These are phyloP conservation scores for Dicorynia guianensis DNA, from an alignment of 306 rosid genomes.

Conservation along the genomic window DNA sequence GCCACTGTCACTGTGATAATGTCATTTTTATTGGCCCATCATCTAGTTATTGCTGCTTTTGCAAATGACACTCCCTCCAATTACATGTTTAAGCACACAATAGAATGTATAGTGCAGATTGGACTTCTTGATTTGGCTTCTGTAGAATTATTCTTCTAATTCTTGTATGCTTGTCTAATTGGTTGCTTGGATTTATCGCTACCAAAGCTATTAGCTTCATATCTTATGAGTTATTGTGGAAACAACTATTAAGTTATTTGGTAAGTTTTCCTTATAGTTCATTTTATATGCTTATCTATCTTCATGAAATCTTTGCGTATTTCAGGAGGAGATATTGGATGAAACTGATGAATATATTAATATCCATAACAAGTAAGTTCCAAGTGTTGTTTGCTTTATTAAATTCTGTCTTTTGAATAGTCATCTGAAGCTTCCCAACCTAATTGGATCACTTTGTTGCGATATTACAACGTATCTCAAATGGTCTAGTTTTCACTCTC, in stretches of 20 bases:
- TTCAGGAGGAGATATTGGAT: conserved; percentile 96
- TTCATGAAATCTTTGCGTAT: conserved; percentile 43
- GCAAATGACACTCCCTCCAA: conserved; percentile 13
- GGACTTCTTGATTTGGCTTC: conserved; percentile 26
- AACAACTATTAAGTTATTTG: conserved; percentile 25
- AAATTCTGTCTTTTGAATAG: not conserved
- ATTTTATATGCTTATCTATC: conserved; percentile 33
- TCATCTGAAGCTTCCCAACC: conserved; percentile 26
- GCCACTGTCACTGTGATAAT: conserved; percentile 5
- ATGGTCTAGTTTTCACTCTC: too few relatives aligned
- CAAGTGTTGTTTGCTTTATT: conserved; percentile 18
- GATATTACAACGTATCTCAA: not conserved
- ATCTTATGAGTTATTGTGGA: conserved; percentile 18
- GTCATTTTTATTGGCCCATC: not conserved
- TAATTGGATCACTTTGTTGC: conserved; percentile 22
- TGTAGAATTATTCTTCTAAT: conserved; percentile 31
- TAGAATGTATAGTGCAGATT: conserved; percentile 18
- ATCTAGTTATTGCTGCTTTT: conserved; percentile 2
- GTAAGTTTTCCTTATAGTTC: conserved; percentile 24
- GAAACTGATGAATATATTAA: conserved; percentile 99
- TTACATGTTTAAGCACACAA: conserved; percentile 19
- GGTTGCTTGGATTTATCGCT: conserved; percentile 4
- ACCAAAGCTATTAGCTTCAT: conserved; percentile 28
- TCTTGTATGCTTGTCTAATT: conserved; percentile 22
- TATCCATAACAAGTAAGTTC: conserved; percentile 88